Percentiles rank a stretch among this genome's conserved stretches.
Evolutionary conservation across 2,329 filamentous ascomycete species (phyloP).

Genomic region (Dactylellina sp.): DNA sequence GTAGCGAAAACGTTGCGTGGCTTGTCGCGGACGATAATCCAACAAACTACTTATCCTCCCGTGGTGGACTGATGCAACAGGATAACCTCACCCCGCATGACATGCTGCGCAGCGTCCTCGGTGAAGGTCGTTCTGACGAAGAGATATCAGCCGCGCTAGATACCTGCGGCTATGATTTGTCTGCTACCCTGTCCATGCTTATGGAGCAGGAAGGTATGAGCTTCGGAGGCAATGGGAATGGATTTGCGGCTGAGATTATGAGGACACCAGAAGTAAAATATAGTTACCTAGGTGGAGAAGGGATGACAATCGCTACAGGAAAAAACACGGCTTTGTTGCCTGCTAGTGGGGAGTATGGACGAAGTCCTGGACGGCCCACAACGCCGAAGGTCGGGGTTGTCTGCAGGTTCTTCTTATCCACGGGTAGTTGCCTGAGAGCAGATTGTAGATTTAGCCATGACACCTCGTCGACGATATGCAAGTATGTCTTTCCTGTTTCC

Average conservation of each 20-base stretch:
- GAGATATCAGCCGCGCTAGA: slow-evolving; percentile 94
- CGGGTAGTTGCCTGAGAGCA: slow-evolving; percentile 92
- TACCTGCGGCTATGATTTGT: slow-evolving; percentile 90
- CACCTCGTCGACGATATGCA: slow-evolving; percentile 95
- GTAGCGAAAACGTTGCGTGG: slow-evolving; percentile 96
- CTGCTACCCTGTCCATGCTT: slow-evolving; percentile 87
- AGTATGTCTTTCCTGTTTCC: slow-evolving; percentile 66
- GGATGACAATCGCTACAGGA: slow-evolving; percentile 53
- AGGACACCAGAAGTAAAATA: slow-evolving; percentile 51
- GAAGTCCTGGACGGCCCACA: slow-evolving; percentile 72
- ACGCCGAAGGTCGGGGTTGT: slow-evolving; percentile 91
- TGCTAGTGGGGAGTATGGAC: slow-evolving; percentile 65
- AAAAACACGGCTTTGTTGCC: slow-evolving; percentile 66
- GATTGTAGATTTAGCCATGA: slow-evolving; percentile 98
- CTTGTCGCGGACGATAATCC: slow-evolving; percentile 84
- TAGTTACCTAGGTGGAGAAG: slow-evolving; percentile 38
- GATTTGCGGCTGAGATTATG: slow-evolving; percentile 21
- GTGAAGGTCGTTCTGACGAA: slow-evolving; percentile 87
- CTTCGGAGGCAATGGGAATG: slow-evolving; percentile 14
- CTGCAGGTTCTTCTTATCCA: slow-evolving; percentile 96
- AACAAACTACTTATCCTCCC: slow-evolving; percentile 81
- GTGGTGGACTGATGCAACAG: slow-evolving; percentile 67
- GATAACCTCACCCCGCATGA: slow-evolving; percentile 98
- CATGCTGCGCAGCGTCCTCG: slow-evolving; percentile 93
- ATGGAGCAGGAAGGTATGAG: slow-evolving; percentile 72